Percentiles rank a stretch among this genome's conserved stretches.
phyloP scores from a whole-genome alignment of 1,284 basidiomycete species.

The Moniliophthora roreri region DNA sequence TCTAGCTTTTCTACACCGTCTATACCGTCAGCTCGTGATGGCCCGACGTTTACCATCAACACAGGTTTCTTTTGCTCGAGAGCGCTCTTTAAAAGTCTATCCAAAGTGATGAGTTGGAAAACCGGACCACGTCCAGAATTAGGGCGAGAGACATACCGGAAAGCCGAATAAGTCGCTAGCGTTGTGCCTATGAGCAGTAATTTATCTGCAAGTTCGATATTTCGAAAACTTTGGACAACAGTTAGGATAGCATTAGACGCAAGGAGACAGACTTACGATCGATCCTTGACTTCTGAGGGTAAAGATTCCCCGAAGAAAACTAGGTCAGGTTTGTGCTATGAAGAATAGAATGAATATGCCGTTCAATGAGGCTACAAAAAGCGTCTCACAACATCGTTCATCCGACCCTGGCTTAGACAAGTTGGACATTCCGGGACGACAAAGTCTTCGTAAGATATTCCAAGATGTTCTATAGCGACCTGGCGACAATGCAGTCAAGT shows the following conservation, averaged over 20 bases:
- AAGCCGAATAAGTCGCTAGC: constrained; percentile 90
- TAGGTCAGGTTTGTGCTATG: constrained; percentile 79
- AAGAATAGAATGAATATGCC: neutral
- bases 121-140: neutral
- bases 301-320: constrained; percentile 92
- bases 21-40: constrained; percentile 81
- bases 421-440: constrained; percentile 74
- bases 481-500: constrained; percentile 25
- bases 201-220: constrained; percentile 62
- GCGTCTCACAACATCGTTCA: constrained; percentile 50
- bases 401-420: constrained; percentile 57
- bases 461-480: constrained; percentile 74
- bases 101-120: constrained; percentile 1
- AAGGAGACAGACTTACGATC: constrained; percentile 57
- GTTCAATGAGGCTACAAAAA: neutral
- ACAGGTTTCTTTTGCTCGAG: constrained; percentile 74
- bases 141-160: constrained; percentile 48
- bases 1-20: constrained; percentile 76
- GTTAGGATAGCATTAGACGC: neutral
- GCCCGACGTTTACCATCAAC: constrained; percentile 82
- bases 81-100: constrained; percentile 79
- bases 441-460: constrained; percentile 74
- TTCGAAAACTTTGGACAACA: constrained; percentile 45
- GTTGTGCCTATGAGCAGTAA: constrained; percentile 86
- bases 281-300: constrained; percentile 55